phyloP scores from a whole-genome alignment of 1,139 yeast species.

The Lodderomyces oxycetoniae region DNA sequence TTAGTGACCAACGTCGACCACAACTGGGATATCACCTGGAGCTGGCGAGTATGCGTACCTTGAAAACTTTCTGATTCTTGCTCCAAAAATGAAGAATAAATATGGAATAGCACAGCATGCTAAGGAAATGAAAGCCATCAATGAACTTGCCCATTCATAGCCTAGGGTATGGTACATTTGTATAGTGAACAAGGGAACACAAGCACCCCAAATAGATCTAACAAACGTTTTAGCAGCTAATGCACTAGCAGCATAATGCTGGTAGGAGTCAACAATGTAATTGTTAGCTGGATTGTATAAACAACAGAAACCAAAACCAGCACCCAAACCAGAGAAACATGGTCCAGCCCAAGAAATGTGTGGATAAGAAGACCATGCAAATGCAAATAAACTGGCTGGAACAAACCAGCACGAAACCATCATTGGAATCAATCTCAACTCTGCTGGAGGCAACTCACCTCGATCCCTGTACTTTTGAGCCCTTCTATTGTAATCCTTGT shows the following conservation, averaged over 20 bases:
- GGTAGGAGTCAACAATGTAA: constrained; percentile 67
- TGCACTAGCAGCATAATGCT: constrained; percentile 67
- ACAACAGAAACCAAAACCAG: constrained; percentile 58
- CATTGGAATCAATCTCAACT: constrained; percentile 58
- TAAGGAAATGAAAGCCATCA: constrained; percentile 60
- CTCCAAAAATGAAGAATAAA: constrained; percentile 50
- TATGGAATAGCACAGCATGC: constrained; percentile 63
- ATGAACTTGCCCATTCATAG: constrained; percentile 65
- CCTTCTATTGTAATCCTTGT: constrained; percentile 53
- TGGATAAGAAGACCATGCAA: constrained; percentile 63
- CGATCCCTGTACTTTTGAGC: constrained; percentile 46
- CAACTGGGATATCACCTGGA: constrained; percentile 11
- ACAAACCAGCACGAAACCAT: constrained; percentile 60
- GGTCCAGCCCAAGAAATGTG: constrained; percentile 62
- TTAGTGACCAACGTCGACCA: constrained; percentile 4
- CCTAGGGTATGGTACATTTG: constrained; percentile 74
- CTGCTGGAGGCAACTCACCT: constrained; percentile 59
- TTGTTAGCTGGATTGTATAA: constrained; percentile 66
- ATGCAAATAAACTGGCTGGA: constrained; percentile 54
- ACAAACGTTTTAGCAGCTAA: constrained; percentile 64
- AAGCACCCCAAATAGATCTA: constrained; percentile 70
- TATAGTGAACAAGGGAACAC: constrained; percentile 67
- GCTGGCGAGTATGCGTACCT: constrained; percentile 47
- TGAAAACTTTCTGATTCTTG: constrained; percentile 47
- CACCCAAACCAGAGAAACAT: constrained; percentile 53